These are phyloP conservation scores for Neopestalotiopsis sp. DNA, from an alignment of 2,329 filamentous ascomycete species.

Conservation along the genomic window DNA sequence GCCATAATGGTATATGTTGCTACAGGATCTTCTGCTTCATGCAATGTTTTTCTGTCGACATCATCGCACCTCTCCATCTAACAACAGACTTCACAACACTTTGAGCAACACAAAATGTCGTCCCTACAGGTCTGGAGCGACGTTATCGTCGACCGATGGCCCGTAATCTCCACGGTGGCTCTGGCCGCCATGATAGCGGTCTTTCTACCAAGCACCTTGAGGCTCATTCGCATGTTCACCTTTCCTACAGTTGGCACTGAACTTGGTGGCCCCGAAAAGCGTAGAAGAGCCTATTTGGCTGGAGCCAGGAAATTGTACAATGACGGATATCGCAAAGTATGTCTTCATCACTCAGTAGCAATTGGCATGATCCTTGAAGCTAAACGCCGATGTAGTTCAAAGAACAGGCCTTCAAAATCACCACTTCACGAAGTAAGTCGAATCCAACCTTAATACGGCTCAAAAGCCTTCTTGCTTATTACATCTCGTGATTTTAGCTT, in stretches of 20 bases:
- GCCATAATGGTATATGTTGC: too few species aligned
- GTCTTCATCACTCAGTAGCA: not conserved
- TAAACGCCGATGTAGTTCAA: conserved; percentile 21
- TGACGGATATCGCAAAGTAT: conserved; percentile 29
- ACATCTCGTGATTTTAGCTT: not conserved
- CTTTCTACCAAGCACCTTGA: not conserved
- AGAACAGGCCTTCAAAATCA: conserved; percentile 25
- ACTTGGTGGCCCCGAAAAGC: conserved; percentile 28
- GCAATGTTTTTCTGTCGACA: too few species aligned
- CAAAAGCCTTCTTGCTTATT: not conserved
- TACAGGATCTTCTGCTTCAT: too few species aligned
- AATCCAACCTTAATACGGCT: not conserved
- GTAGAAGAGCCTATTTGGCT: conserved; percentile 29
- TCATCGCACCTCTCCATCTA: not conserved
- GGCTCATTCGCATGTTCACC: conserved; percentile 1
- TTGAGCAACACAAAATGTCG: not conserved
- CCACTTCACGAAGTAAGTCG: conserved; percentile 6
- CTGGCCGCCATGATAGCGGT: not conserved
- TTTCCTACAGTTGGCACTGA: conserved; percentile 29
- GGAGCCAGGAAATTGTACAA: conserved; percentile 28
- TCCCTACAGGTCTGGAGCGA: not conserved
- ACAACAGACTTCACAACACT: not conserved
- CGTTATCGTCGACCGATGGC: conserved; percentile 10
- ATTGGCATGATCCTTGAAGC: not conserved
- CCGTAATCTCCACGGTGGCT: not conserved